These are phyloP conservation scores for Grosmannia serpens DNA, from an alignment of 2,329 filamentous ascomycete species.

Conservation along the genomic window DNA sequence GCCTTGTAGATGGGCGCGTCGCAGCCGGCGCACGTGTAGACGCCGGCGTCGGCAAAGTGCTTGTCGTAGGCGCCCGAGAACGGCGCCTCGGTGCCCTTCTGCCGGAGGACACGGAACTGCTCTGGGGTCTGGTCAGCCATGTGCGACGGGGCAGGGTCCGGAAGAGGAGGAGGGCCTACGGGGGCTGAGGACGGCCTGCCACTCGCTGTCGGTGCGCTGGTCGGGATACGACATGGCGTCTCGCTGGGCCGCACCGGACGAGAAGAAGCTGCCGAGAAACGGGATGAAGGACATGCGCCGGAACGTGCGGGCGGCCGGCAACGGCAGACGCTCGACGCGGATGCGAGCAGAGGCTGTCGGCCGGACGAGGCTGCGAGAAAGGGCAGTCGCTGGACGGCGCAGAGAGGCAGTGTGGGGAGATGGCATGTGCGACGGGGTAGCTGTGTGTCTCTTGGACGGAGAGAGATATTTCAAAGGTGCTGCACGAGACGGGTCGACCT, in stretches of 20 bases:
- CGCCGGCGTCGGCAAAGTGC: slow-evolving; percentile 62
- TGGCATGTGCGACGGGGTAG: background rate
- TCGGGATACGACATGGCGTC: slow-evolving; percentile 61
- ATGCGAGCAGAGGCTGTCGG: slow-evolving; percentile 27
- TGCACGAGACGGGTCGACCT: background rate
- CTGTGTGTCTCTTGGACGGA: no score
- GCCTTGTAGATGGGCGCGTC: slow-evolving; percentile 83
- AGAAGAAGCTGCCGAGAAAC: slow-evolving; percentile 67
- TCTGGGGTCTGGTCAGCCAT: slow-evolving; percentile 44
- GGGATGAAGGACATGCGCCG: slow-evolving; percentile 66
- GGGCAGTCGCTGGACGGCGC: background rate
- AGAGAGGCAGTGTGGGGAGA: background rate
- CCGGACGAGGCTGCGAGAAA: slow-evolving; percentile 20
- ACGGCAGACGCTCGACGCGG: slow-evolving; percentile 33
- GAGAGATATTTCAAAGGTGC: background rate
- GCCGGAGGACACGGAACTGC: slow-evolving; percentile 85
- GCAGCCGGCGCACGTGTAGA: slow-evolving; percentile 84
- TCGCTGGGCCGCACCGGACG: slow-evolving; percentile 42
- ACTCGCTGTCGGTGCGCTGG: slow-evolving; percentile 70
- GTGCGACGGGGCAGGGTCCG: background rate
- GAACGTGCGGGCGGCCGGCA: slow-evolving; percentile 21
- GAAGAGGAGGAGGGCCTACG: slow-evolving; percentile 20
- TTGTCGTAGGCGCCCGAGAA: slow-evolving; percentile 78
- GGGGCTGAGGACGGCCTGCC: slow-evolving; percentile 69
- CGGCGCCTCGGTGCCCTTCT: slow-evolving; percentile 82